Percentiles rank a stretch among this genome's conserved stretches.
phyloP scores from a whole-genome alignment of 768 basidiomycete species.

The Boletus rubroflammeus region DNA sequence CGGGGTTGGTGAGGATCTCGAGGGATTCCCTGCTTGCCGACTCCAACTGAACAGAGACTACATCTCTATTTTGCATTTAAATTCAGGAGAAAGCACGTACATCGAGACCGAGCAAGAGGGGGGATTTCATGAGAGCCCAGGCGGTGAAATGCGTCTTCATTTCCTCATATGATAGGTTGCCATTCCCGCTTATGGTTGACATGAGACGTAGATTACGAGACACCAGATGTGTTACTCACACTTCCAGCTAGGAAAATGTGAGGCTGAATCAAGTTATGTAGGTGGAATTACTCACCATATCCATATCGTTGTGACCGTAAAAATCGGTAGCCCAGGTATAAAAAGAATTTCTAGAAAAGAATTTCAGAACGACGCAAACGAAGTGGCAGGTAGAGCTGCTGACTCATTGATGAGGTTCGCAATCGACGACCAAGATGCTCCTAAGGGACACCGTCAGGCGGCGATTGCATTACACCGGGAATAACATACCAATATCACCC shows the following conservation, averaged over 20 bases:
- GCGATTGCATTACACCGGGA: neutral
- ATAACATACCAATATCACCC: constrained; percentile 41
- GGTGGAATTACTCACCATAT: constrained; percentile 45
- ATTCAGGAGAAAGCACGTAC: constrained; percentile 32
- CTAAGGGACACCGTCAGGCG: constrained; percentile 22
- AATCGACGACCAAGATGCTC: constrained; percentile 48
- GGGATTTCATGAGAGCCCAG: constrained; percentile 70
- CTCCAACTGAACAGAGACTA: constrained; percentile 39
- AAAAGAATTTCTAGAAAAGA: constrained; percentile 55
- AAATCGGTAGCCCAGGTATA: constrained; percentile 60
- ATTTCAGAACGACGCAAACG: neutral
- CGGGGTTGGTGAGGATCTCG: constrained; percentile 56
- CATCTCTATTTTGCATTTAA: constrained; percentile 1
- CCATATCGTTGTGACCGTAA: constrained; percentile 66
- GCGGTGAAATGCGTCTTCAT: constrained; percentile 68
- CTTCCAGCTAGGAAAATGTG: constrained; percentile 43
- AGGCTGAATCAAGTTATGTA: neutral
- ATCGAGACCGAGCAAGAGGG: constrained; percentile 59
- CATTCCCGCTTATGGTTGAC: constrained; percentile 49
- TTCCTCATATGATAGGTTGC: constrained; percentile 57
- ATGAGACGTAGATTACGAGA: neutral
- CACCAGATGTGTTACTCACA: constrained; percentile 34
- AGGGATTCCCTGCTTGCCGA: constrained; percentile 47
- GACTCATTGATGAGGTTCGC: constrained; percentile 54
- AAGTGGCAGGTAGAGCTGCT: neutral